These are phyloP conservation scores for Nothomitra cinnamomea DNA, from an alignment of 2,329 filamentous ascomycete species.

Conservation along the genomic window DNA sequence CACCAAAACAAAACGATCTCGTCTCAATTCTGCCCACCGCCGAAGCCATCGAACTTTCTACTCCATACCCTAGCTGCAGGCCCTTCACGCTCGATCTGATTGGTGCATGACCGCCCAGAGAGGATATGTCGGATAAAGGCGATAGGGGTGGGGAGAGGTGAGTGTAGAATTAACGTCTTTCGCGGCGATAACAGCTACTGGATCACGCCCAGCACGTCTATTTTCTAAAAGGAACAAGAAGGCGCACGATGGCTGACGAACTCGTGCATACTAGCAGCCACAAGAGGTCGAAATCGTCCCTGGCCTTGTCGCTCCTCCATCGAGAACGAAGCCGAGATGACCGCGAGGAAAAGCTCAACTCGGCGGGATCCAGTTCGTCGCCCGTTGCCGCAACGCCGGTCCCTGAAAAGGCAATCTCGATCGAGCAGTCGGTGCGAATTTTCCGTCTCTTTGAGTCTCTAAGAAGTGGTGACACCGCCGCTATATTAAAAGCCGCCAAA, in stretches of 20 bases:
- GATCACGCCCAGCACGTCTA: not conserved
- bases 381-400: slow-evolving; percentile 10
- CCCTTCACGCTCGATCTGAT: not conserved
- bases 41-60: not conserved
- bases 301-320: slow-evolving; percentile 36
- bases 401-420: slow-evolving; percentile 8
- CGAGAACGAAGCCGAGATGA: slow-evolving; percentile 30
- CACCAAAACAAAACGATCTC: not conserved
- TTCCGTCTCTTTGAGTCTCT: slow-evolving; percentile 90
- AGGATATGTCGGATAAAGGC: not conserved
- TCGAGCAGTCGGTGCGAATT: slow-evolving; percentile 73
- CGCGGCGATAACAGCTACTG: not conserved
- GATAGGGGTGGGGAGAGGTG: not conserved
- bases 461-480: slow-evolving; percentile 74
- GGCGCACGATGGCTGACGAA: not conserved
- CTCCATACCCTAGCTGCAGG: not conserved
- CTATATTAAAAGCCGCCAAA: slow-evolving; percentile 72
- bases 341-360: slow-evolving; percentile 14
- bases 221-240: not conserved
- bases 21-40: not conserved
- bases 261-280: slow-evolving; percentile 18
- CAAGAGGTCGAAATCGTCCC: slow-evolving; percentile 36
- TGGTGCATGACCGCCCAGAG: not conserved
- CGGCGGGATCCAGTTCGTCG: slow-evolving; percentile 13
- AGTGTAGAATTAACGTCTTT: not conserved